Evolutionary conservation across 73 alveolate genomes (phyloP).

Genomic region (Halteria grandinella): DNA sequence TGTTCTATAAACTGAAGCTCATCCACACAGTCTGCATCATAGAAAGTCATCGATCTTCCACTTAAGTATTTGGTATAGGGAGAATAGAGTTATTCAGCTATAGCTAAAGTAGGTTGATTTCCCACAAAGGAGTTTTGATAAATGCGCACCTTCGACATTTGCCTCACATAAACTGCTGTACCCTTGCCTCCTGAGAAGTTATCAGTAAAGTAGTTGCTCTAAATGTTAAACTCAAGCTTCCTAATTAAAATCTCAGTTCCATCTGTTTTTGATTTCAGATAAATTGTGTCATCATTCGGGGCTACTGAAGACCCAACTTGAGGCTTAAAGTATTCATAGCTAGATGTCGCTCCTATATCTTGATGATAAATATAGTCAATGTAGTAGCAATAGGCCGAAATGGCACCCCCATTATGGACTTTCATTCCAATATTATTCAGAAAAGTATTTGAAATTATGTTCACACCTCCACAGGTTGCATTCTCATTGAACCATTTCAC

Average conservation of each 20-base stretch:
- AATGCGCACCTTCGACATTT: neutral
- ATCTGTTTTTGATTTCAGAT: too few species aligned
- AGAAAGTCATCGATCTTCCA: neutral
- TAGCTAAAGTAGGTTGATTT: constrained; percentile 47
- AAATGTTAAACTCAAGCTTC: too few species aligned
- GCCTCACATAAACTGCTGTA: constrained; percentile 18
- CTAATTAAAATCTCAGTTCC: too few species aligned
- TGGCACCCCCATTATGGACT: constrained; percentile 57
- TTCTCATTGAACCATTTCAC: constrained; percentile 36
- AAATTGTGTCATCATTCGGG: too few species aligned
- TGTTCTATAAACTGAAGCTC: too few species aligned
- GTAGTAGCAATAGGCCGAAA: neutral
- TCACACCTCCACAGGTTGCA: constrained; percentile 49
- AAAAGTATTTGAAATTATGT: neutral
- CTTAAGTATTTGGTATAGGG: neutral
- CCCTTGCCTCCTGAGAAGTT: constrained; percentile 57
- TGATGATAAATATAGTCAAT: constrained; percentile 3
- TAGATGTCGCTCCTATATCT: neutral
- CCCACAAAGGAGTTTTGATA: neutral
- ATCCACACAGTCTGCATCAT: too few species aligned
- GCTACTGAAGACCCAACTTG: too few species aligned
- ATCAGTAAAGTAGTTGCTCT: constrained; percentile 1
- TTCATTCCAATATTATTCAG: constrained; percentile 47
- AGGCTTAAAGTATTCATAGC: too few species aligned
- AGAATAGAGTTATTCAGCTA: neutral